phyloP scores from a whole-genome alignment of 2,329 filamentous ascomycete genomes.

The Sporothrix variecibatus region DNA sequence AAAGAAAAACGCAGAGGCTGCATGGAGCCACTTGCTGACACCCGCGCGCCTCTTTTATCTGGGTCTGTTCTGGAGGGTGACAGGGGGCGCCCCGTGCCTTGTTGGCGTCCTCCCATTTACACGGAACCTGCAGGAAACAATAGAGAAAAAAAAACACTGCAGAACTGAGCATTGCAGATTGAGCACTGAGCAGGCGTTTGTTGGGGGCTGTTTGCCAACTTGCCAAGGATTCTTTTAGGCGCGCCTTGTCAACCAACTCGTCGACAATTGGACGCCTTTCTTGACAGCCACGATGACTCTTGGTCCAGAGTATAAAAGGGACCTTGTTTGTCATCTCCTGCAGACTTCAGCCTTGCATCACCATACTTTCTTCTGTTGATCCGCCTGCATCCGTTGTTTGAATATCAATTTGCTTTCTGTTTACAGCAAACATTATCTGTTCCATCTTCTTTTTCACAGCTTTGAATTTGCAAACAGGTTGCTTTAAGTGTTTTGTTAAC shows the following conservation, averaged over 20 bases:
- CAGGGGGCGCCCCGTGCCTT: neutral
- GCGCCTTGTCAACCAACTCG: neutral
- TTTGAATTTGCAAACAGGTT: neutral
- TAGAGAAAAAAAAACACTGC: neutral
- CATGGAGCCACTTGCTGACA: neutral
- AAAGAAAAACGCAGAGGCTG: neutral
- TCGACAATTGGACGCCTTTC: neutral
- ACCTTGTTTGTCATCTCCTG: conserved; percentile 1
- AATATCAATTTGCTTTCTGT: neutral
- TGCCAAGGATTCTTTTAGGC: neutral
- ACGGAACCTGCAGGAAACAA: neutral
- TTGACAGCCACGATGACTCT: neutral
- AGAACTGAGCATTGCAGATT: neutral
- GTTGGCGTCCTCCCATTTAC: conserved; percentile 15
- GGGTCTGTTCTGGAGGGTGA: neutral
- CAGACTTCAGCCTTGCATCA: neutral
- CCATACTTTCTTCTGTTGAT: too few relatives aligned
- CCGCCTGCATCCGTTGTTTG: neutral
- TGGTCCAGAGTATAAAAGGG: neutral
- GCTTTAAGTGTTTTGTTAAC: neutral
- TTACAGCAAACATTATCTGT: neutral
- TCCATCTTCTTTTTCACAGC: neutral
- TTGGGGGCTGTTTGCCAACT: neutral
- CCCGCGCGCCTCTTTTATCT: neutral
- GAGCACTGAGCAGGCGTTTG: neutral